These are phyloP conservation scores for Trichoderma sp. DNA, from an alignment of 2,329 filamentous ascomycete species.

Conservation along the genomic window DNA sequence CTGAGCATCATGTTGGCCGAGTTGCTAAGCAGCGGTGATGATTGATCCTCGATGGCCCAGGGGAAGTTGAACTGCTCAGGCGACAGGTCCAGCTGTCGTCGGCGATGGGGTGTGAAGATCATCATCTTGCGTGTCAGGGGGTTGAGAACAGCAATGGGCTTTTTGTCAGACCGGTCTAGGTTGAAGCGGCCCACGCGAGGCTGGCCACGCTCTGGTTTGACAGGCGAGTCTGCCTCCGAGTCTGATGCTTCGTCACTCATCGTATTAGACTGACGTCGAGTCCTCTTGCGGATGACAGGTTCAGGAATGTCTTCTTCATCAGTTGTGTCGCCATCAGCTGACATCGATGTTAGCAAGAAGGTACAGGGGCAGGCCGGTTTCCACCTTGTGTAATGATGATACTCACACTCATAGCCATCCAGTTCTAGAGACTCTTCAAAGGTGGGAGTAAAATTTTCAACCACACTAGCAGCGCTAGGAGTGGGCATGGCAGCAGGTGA, in stretches of 20 bases:
- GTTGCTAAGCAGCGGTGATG: slow-evolving; percentile 63
- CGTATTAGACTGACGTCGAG: slow-evolving; percentile 41
- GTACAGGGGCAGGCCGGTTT: slow-evolving; percentile 10
- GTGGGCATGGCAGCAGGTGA: slow-evolving; percentile 46
- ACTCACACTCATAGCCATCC: slow-evolving; percentile 64
- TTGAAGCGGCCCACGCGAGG: slow-evolving; percentile 58
- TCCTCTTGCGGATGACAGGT: slow-evolving; percentile 51
- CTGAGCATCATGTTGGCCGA: slow-evolving; percentile 78
- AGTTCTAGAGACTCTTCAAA: slow-evolving; percentile 45
- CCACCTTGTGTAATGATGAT: slow-evolving; percentile 24
- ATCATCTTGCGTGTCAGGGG: slow-evolving; percentile 62
- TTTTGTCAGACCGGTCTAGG: slow-evolving; percentile 54
- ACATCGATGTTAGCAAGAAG: slow-evolving; percentile 41
- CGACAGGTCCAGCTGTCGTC: slow-evolving; percentile 53
- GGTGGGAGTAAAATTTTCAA: slow-evolving; percentile 31
- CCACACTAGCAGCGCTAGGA: slow-evolving; percentile 31
- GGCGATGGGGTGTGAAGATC: slow-evolving; percentile 59
- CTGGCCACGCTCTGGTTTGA: slow-evolving; percentile 51
- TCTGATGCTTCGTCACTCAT: slow-evolving; percentile 47
- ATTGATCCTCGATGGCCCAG: slow-evolving; percentile 44
- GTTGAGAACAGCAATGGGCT: slow-evolving; percentile 61
- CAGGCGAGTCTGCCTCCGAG: slow-evolving; percentile 51
- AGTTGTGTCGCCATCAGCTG: slow-evolving; percentile 63
- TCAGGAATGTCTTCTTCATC: slow-evolving; percentile 61
- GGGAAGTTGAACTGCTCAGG: slow-evolving; percentile 57